A percentile compares a stretch with the other conserved stretches of the same genome.
Evolutionary conservation across 1,284 basidiomycete species (phyloP).

Genomic region (Pascua sp.): DNA sequence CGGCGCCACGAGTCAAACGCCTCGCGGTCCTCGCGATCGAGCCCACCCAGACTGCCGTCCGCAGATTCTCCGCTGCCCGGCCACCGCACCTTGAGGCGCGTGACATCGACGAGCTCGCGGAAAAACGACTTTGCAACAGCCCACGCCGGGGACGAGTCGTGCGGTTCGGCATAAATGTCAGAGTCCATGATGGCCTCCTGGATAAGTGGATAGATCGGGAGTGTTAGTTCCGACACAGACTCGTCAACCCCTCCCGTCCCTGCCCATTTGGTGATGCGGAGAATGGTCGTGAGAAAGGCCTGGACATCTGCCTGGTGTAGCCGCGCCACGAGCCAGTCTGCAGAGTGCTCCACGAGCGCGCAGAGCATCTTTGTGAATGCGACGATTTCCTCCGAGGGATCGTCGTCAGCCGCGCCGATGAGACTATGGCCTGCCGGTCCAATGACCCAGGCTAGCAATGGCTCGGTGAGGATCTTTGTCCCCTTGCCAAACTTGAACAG

Average conservation of each 20-base stretch:
- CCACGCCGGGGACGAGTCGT: constrained; percentile 49
- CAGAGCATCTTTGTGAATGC: constrained; percentile 73
- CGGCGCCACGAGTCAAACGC: constrained; percentile 60
- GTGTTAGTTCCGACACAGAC: constrained; percentile 76
- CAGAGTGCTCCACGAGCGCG: constrained; percentile 78
- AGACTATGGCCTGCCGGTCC: constrained; percentile 48
- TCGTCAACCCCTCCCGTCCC: constrained; percentile 76
- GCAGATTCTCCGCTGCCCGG: constrained; percentile 52
- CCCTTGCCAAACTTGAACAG: constrained; percentile 69
- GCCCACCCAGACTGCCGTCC: constrained; percentile 40
- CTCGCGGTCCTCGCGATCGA: constrained; percentile 62
- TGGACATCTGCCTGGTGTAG: constrained; percentile 63
- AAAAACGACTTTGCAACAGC: constrained; percentile 71
- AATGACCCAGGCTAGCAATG: constrained; percentile 69
- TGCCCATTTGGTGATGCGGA: constrained; percentile 71
- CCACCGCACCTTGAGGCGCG: constrained; percentile 71
- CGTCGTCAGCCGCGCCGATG: constrained; percentile 25
- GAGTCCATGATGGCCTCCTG: constrained; percentile 81
- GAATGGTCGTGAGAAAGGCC: constrained; percentile 63
- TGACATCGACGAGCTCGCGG: constrained; percentile 65
- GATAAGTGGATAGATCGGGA: constrained; percentile 81
- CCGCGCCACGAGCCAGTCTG: constrained; percentile 68
- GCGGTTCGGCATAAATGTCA: constrained; percentile 56
- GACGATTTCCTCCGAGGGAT: constrained; percentile 39
- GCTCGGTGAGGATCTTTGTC: constrained; percentile 69